Evolutionary conservation across 202 grass and related monocot genomes (phyloP).

Genomic region (Saccharum hybrid): DNA sequence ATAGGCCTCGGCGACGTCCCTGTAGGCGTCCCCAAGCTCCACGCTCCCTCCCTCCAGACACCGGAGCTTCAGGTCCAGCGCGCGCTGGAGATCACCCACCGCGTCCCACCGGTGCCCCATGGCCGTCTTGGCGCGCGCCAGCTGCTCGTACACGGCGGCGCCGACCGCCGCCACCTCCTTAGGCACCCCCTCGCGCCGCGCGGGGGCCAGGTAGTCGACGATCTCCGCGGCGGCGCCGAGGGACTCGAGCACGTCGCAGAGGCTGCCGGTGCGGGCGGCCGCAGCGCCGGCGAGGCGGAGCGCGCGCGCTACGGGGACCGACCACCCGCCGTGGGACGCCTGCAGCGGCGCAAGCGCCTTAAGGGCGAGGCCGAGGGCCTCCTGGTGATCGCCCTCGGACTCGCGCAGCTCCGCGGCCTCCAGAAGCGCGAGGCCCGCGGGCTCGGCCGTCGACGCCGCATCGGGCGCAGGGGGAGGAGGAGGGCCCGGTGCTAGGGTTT

Average conservation of each 20-base stretch:
- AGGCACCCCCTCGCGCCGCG: background rate
- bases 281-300: slow-evolving; percentile 71
- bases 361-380: slow-evolving; percentile 59
- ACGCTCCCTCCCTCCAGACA: slow-evolving; percentile 45
- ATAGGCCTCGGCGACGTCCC: slow-evolving; percentile 62
- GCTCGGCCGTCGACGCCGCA: slow-evolving; percentile 7
- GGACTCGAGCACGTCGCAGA: slow-evolving; percentile 67
- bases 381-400: slow-evolving; percentile 47
- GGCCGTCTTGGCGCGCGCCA: slow-evolving; percentile 60
- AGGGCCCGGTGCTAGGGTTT: slow-evolving; percentile 46
- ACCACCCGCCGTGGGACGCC: slow-evolving; percentile 74
- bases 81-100: slow-evolving; percentile 49
- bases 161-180: slow-evolving; percentile 56
- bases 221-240: slow-evolving; percentile 65
- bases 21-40: slow-evolving; percentile 58
- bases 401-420: slow-evolving; percentile 51
- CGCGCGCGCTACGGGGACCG: slow-evolving; percentile 64
- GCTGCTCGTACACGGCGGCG: slow-evolving; percentile 61
- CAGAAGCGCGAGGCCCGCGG: slow-evolving; percentile 46
- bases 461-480: background rate
- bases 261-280: slow-evolving; percentile 46
- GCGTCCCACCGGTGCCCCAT: slow-evolving; percentile 68
- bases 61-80: slow-evolving; percentile 55
- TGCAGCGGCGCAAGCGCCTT: slow-evolving; percentile 62
- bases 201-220: slow-evolving; percentile 35